Base-by-base conservation (phyloP, 225 moss, liverwort and hornwort species). In the Ulota crispa region DNA sequence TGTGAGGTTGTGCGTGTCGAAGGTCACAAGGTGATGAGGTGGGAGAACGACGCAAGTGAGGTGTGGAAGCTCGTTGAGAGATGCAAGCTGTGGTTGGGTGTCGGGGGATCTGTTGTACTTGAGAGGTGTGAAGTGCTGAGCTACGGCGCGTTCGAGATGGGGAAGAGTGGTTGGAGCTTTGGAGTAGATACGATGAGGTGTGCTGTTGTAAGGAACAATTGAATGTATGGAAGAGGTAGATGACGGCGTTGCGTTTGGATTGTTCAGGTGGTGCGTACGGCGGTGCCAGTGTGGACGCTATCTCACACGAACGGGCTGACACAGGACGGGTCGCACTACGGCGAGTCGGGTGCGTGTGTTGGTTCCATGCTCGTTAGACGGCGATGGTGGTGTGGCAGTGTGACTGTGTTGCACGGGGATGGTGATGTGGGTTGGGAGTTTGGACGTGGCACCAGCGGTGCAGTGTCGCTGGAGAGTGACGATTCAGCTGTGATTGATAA, bases 201-300 rank as follows among this genome's bases (percentile, higher is more conserved):
- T 73, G 59, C 0, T 55, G 8, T 74, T 56, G 13, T 32, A 69
- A 36, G 52, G 57, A 23, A 41, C 8, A 5, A 11, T 14, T 18
- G 11, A 11, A 15, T 0, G 18, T 30, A 9, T 41, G 76, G 13
- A 16, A 14, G 52, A n/a, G 59, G 18, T 43, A 71, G 4, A 12
- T 34, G 34, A 72, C 9, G 12, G 3, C 64, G 10, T 45, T 77
- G 20, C 27, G 18, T 56, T n/a, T 30, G 19, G 14, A 65, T 71
- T 66, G n/a, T 72, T 20, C 83, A 99, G 96, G 99, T 96, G 86
- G 90, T 93, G 80, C 91, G 93, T 41, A 94, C 90, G 39, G 84
- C 88, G 20, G 70, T 99, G 83, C 94, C 93, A n/a, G 89, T 99
- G 43, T 99, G 99, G 99, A 90, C 93, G n/a, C 68, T 94, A 8